phyloP scores from a whole-genome alignment of 306 rosid species.

The Erythrophleum fordii region DNA sequence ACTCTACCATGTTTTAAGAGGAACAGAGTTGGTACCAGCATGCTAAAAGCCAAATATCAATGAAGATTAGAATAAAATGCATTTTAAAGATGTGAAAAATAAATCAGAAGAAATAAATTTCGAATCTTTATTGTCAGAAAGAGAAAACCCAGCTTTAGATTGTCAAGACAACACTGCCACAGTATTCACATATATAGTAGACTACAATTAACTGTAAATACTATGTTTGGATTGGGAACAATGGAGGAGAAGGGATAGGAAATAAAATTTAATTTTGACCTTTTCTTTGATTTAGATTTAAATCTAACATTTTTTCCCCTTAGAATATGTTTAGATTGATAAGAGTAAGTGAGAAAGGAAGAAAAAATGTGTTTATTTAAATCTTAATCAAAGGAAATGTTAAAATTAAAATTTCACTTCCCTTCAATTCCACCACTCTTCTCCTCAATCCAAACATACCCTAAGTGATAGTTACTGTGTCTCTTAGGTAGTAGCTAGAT shows the following conservation, averaged over 20 bases:
- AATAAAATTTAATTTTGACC: too few species aligned
- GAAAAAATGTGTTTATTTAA: too few species aligned
- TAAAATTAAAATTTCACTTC: too few species aligned
- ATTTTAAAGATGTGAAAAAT: not conserved
- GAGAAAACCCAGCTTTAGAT: not conserved
- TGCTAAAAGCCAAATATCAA: slow-evolving; percentile 24
- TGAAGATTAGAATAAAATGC: slow-evolving; percentile 8
- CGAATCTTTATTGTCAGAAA: not conserved
- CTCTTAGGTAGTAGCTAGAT: not conserved
- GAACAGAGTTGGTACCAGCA: slow-evolving; percentile 8
- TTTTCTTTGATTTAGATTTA: too few species aligned
- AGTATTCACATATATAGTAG: not conserved
- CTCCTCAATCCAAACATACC: too few species aligned
- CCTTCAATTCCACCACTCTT: too few species aligned
- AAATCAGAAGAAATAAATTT: not conserved
- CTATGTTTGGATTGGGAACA: not conserved
- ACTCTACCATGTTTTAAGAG: not conserved
- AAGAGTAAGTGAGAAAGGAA: too few species aligned
- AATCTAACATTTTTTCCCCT: too few species aligned
- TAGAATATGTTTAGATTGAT: too few species aligned
- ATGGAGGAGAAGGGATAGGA: too few species aligned
- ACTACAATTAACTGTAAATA: not conserved
- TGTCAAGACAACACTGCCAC: not conserved
- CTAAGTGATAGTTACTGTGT: not conserved
- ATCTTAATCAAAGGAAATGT: too few species aligned